Base-by-base conservation (phyloP, 2,329 filamentous ascomycete species). In the Blumeria hordei region DNA sequence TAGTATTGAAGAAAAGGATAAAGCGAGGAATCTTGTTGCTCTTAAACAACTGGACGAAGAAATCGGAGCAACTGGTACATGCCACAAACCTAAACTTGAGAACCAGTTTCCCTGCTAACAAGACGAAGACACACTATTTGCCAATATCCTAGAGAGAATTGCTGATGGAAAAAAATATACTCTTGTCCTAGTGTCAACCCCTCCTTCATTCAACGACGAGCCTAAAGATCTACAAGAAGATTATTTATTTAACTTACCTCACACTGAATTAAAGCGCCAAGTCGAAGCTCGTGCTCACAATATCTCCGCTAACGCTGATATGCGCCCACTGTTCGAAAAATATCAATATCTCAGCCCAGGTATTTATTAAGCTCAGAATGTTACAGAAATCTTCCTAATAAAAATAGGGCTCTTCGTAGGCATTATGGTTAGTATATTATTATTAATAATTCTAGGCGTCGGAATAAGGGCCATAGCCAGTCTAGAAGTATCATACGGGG, bases 321-420 rank as follows among this genome's bases (percentile, higher is more conserved):
- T 68, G 37, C 67, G 73, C 34, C 73, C 78, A 3, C 69, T 94
- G 45, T 96, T 98, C 63, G 84, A 93, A 69, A 88, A 85, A 67
- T 98, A 98, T 68, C 84, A 94, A 66, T 96, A 88, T 71, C 83
- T 98, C 61, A 90, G 83, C 10, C 86, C 88, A 63, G 86, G 86
- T 90, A 70, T 62, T 75, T 71, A n/a, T 54, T 53, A 37, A 16
- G 34, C 39, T 43, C 21, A 36, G 32, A 1, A 32, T 18, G 43
- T 49, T 9, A 36, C 18, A 35, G 14, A 7, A 12, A 16, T 16
- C 10, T 9, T 16, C n/a, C 44, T 32, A 39, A 12, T 11, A 14
- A 37, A 37, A 35, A 10, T 56, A 92, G 88, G 85, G 55, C 78
- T 96, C 59, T 96, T 95, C 69, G 94, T 94, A 83, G 83, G 78